Evolutionary conservation across 169 alveolate genomes (phyloP).

Genomic region (Plasmodium knowlesi): DNA sequence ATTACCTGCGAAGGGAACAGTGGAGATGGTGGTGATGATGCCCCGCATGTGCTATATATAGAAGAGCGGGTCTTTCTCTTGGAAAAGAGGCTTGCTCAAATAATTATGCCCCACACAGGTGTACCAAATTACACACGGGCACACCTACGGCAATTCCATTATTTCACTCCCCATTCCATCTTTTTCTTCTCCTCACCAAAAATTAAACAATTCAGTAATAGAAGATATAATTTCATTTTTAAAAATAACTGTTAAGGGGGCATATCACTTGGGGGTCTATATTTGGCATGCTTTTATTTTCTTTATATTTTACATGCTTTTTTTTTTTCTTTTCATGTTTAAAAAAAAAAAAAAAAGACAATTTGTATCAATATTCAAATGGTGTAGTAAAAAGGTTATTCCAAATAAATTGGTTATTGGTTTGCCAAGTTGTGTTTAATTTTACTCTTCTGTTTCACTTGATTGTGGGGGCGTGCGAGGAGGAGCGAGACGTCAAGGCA

Average conservation of each 20-base stretch:
- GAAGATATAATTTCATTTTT: constrained; percentile 39
- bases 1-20: constrained; percentile 12
- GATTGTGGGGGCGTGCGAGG: neutral
- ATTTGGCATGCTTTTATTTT: neutral
- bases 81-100: neutral
- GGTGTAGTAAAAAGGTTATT: neutral
- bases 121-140: neutral
- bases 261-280: constrained; percentile 27
- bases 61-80: neutral
- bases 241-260: constrained; percentile 4
- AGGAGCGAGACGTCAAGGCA: neutral
- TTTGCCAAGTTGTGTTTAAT: neutral
- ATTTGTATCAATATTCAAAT: neutral
- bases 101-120: neutral
- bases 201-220: constrained; percentile 45
- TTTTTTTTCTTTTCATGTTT: constrained; percentile 39
- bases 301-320: neutral
- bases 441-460: neutral
- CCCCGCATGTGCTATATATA: neutral
- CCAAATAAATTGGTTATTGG: neutral
- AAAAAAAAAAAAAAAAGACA: constrained; percentile 24
- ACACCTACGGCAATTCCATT: neutral
- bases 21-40: neutral
- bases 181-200: constrained; percentile 34
- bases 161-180: neutral